A percentile compares a stretch with the other conserved stretches of the same genome.
phyloP scores from a whole-genome alignment of 306 rosid species.

The Hylodesmum podocarpum region DNA sequence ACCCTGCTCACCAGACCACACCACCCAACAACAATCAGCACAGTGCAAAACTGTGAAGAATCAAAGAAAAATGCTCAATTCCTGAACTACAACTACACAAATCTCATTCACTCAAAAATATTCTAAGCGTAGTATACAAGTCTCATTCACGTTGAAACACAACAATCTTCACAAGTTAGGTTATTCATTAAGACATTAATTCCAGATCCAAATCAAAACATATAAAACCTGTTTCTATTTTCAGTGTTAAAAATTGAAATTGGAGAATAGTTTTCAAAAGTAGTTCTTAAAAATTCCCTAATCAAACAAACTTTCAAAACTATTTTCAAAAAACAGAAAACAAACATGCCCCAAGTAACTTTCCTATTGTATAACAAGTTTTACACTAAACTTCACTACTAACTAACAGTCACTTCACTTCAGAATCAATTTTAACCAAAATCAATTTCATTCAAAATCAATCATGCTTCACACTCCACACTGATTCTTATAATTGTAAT shows the following conservation, averaged over 20 bases:
- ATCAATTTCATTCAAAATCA: background rate
- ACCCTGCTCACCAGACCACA: constrained; percentile 48
- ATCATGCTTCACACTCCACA: background rate
- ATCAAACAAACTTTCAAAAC: too few species aligned
- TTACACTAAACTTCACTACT: background rate
- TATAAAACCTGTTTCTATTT: too few species aligned
- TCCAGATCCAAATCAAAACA: background rate
- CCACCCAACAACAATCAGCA: constrained; percentile 24
- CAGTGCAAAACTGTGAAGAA: constrained; percentile 3
- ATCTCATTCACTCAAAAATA: background rate
- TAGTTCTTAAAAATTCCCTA: too few species aligned
- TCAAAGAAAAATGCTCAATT: background rate
- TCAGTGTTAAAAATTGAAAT: too few species aligned
- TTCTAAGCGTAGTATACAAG: background rate
- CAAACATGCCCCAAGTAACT: too few species aligned
- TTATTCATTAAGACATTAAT: background rate
- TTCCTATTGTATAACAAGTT: too few species aligned
- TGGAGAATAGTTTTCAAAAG: too few species aligned
- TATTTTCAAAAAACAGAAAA: too few species aligned
- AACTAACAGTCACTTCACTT: background rate
- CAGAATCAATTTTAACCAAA: background rate
- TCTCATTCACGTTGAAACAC: too few species aligned
- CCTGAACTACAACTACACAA: background rate
- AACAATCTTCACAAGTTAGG: background rate
- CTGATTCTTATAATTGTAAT: background rate